Base-by-base conservation (phyloP, 2,329 filamentous ascomycete species). In the Cladosporium sp. region DNA sequence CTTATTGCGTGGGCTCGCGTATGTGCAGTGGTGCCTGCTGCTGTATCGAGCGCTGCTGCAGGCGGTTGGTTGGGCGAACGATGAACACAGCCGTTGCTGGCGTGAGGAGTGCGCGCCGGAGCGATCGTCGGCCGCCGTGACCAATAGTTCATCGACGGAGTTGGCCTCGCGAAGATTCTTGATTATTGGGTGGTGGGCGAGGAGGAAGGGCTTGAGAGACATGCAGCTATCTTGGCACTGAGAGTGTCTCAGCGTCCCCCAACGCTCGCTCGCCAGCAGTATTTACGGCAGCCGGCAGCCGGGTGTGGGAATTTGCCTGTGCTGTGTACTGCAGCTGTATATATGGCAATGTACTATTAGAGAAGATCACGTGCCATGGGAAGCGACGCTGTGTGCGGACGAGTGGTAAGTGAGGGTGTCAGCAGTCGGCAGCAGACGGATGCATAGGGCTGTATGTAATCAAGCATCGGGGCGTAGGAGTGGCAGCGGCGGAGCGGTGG, bases 131-230 rank as follows among this genome's bases (percentile, higher is more conserved):
- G 12, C 15, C 7, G 34, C 20, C 25, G n/a, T 36, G 42, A 42
- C 54, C 54, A 56, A 47, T 56, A 14, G 54, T 28, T 28, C 15
- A 30, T 34, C 22, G 36, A 8, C 51, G 51, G 51, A 39, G 50
- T 39, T 36, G 34, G 25, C 25, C 4, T 43, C n/a, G 17, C n/a
- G 25, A 25, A 25, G n/a, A n/a, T n/a, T n/a, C n/a, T n/a, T n/a
- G n/a, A n/a, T n/a, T n/a, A 12, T 25, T 15, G n/a, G 19, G 25
- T 30, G 51, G 38, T 42, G 51, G 36, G 50, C 36, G 34, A 12
- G 38, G 20, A 15, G 5, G 50, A 19, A 55, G 52, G 52, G 39
- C 40, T 55, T 56, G 36, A 56, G 40, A 56, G 40, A 56, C 40
- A 45, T 55, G 40, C 40, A 39, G 42, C 34, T 30, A 17, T 40